These are phyloP conservation scores for Platismatia glauca DNA, from an alignment of 495 filamentous ascomycete genomes.

Conservation along the genomic window DNA sequence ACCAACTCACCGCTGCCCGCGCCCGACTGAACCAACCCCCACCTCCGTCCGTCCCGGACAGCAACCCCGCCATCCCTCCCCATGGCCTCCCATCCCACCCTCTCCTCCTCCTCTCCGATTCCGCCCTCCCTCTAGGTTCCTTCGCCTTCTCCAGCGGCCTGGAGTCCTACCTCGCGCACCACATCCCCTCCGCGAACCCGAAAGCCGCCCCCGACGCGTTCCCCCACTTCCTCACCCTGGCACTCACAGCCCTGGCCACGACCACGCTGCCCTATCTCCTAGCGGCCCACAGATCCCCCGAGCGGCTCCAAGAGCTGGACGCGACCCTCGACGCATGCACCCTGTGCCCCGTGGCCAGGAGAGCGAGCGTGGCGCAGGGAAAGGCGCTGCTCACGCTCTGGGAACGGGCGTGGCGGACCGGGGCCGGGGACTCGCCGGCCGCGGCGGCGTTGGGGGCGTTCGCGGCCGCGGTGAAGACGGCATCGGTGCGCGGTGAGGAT, in stretches of 20 bases:
- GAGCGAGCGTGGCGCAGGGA: slow-evolving; percentile 78
- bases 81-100: slow-evolving; percentile 47
- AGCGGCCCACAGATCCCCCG: slow-evolving; percentile 58
- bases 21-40: slow-evolving; percentile 14
- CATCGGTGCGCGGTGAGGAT: slow-evolving; percentile 20
- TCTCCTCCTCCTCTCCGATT: slow-evolving; percentile 88
- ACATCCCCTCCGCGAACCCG: slow-evolving; percentile 33
- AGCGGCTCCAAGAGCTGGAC: slow-evolving; percentile 52
- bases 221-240: slow-evolving; percentile 66
- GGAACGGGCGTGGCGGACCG: slow-evolving; percentile 58
- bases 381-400: slow-evolving; percentile 80
- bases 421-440: slow-evolving; percentile 8
- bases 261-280: slow-evolving; percentile 81
- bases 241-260: slow-evolving; percentile 65
- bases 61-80: slow-evolving; percentile 3
- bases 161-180: slow-evolving; percentile 88
- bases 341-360: slow-evolving; percentile 75
- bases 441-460: slow-evolving; percentile 28
- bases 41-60: slow-evolving; percentile 7
- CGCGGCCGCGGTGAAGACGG: slow-evolving; percentile 27
- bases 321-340: slow-evolving; percentile 80
- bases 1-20: slow-evolving; percentile 34
- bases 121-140: slow-evolving; percentile 86
- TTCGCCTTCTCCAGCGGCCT: slow-evolving; percentile 95
- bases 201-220: slow-evolving; percentile 44